Evolutionary conservation across 441 rosid genomes (phyloP), one percentile per base, ranked within the genome.

Genomic region (Aquilaria agallochum): DNA sequence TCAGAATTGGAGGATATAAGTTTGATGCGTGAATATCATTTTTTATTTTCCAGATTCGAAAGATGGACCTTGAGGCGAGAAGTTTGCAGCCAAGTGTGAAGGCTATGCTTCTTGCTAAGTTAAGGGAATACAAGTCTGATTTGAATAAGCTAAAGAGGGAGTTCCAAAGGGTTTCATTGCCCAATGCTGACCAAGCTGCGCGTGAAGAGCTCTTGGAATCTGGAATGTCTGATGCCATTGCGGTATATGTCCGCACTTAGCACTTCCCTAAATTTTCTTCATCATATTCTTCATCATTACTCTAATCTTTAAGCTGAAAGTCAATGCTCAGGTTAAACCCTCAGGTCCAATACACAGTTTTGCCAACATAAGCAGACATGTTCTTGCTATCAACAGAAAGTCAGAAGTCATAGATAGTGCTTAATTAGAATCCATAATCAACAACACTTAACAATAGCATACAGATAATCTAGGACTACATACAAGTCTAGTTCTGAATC

Each of bases 41-140:
- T 42, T 55, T 14, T 5, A 11, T 58, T 45, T 67, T 11, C 53
- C 70, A 86, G 92, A 77, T 86, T 33, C 75, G 92, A n/a, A 86
- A 86, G 68, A 86, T 86, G 92, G 92, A 83, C 72, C 82, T 86
- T 56, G 92, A 86, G 72, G 92, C 92, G 10, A 74, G 92, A 65
- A 83, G 84, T 74, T 69, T 81, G 79, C 92, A 77, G 75, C 83
- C 92, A 34, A 78, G 75, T 67, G 72, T 75, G 33, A 84, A 87
- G 76, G 86, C 88, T 14, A 70, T 68, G 69, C 80, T 82, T 68
- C 90, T 84, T 58, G 85, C 88, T 9, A 86, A 86, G 68, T 74
- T 83, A 50, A 81, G 87, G 74, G 92, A 86, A 53, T 86, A 83
- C 68, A 86, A 86, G 64, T 79, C 88, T 63, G 87, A 86, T 54